Evolutionary conservation across 169 alveolate genomes (phyloP).

Genomic region (Plasmodium vivax): DNA sequence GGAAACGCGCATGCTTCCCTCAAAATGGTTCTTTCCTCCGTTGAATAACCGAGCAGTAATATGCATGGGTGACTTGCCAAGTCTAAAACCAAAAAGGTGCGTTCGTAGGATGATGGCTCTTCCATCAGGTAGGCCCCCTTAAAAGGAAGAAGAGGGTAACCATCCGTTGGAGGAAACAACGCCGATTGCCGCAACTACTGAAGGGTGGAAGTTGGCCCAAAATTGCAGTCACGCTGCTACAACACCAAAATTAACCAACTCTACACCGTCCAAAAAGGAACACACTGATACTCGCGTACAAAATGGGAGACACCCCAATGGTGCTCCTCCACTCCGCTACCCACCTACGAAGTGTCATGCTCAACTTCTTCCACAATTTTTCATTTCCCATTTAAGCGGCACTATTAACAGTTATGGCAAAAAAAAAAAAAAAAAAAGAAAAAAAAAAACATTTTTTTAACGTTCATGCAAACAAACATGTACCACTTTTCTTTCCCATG

Average conservation of each 20-base stretch:
- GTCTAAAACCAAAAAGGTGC: not conserved
- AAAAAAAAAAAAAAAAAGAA: not conserved
- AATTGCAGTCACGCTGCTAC: not conserved
- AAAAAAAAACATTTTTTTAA: no score
- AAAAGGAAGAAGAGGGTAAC: not conserved
- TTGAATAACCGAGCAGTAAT: not conserved
- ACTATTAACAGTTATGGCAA: not conserved
- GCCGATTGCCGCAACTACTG: not conserved
- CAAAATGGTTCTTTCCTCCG: not conserved
- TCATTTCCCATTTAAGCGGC: not conserved
- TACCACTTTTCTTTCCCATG: not conserved
- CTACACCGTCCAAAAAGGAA: not conserved
- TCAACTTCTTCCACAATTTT: not conserved
- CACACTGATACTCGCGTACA: not conserved
- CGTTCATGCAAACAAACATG: not conserved
- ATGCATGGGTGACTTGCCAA: not conserved
- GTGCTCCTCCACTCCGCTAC: not conserved
- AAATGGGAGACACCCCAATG: not conserved
- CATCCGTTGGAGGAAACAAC: not conserved
- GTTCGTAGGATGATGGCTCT: not conserved
- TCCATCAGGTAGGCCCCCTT: not conserved
- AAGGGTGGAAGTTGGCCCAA: not conserved
- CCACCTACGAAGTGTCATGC: not conserved
- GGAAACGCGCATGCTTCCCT: not conserved
- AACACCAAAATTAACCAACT: not conserved